Base-by-base conservation (phyloP, 176 grass and related monocot species). In the Cymbopogon citratus region DNA sequence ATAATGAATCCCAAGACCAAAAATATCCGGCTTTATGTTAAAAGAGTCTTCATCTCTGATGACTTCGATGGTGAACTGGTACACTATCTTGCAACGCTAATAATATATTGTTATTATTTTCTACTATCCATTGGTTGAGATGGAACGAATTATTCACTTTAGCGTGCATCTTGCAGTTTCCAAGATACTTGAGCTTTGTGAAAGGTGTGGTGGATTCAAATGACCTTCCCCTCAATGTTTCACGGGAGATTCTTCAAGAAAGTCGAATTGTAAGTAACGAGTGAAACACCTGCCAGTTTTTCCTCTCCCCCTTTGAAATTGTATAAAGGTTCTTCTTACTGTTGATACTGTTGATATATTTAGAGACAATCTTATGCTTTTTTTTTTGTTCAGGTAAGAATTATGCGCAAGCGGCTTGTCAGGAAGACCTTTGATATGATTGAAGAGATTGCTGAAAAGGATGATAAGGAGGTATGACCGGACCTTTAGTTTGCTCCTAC, bases 391-490 rank as follows among this genome's bases (percentile, higher is more conserved):
- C 78, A 96, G 93, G 90, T 96, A 63, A 88, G 94, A 62, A 97
- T 97, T 67, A 97, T 97, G 94, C 86, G 91, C 4, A 97, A 97
- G 83, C 79, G 94, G 62, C 94, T 97, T 80, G 94, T 97, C 33
- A 84, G 91, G 74, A 97, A 97, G 78, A 97, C 91, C n/a, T 97
- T 93, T 85, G 91, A 97, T 88, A 97, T 97, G 94, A 93, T 97
- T 68, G 86, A 97, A 87, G 94, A 97, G 44, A 69, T 97, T 59
- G 78, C 90, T 6, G 93, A 92, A 48, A 89, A 77, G 14, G 88
- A 97, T 57, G 84, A 93, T 75, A 92, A 97, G 81, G 90, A 96
- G 88, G 93, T 95, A 83, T 45, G 16, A 33, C 12, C 8, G 18
- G 38, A 11, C 13, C 8, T 40, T 63, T 24, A 13, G 19, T 71